Conservation (phyloP, 192 early-diverging fungal genomes). For the Umbelopsis vinacea region DNA sequence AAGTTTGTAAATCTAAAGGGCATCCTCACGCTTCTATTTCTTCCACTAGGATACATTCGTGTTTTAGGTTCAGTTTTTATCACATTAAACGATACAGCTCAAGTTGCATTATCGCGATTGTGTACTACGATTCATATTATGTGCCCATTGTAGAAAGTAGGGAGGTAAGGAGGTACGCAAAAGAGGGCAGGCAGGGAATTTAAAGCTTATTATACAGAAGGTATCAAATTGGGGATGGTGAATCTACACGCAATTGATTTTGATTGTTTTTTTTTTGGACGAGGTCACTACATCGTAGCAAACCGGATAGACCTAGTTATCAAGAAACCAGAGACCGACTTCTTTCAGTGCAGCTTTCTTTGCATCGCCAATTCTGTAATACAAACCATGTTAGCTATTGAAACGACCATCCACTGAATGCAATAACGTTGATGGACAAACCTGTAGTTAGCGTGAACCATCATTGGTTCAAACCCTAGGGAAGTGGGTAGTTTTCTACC, state of each 20-base stretch:
- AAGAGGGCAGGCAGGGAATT: not conserved
- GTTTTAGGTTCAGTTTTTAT: too few species aligned
- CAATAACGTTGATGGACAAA: not conserved
- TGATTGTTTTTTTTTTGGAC: too few species aligned
- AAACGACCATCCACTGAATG: not conserved
- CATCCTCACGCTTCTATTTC: too few species aligned
- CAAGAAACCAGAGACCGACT: conserved; percentile 42
- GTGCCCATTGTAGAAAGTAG: not conserved
- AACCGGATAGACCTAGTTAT: not conserved
- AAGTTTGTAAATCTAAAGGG: too few species aligned
- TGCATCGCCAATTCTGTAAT: conserved; percentile 24
- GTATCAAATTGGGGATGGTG: not conserved
- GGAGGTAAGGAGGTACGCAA: not conserved
- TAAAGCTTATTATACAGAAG: conserved; percentile 1
- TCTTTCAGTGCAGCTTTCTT: conserved; percentile 34
- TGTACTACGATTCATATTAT: too few species aligned
- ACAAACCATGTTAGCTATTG: not conserved
- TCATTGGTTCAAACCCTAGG: conserved; percentile 40
- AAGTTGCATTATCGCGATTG: too few species aligned
- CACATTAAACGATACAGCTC: too few species aligned
- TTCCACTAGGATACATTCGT: too few species aligned
- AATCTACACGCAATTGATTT: not conserved
- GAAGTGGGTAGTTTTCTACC: conserved; percentile 31
- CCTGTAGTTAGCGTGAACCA: conserved; percentile 45
- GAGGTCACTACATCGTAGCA: not conserved